Conservation (phyloP, 305 asterid species). For the Fraxinus dipetala region DNA sequence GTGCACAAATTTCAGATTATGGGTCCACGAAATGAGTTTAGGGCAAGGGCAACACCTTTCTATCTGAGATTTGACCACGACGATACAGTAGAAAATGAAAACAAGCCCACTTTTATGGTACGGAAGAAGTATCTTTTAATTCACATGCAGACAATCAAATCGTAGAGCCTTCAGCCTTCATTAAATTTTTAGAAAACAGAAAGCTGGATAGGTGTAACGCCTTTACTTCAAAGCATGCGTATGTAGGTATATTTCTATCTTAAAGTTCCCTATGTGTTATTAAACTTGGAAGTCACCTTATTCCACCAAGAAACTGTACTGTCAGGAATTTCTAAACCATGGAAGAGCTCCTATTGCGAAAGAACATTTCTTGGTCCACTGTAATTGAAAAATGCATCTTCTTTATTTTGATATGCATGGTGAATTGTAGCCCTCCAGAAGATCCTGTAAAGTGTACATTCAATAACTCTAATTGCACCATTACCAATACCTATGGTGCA, state of each 20-base stretch:
- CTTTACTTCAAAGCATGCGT: background rate
- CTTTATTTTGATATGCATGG: background rate
- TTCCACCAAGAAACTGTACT: background rate
- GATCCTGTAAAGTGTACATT: slow-evolving; percentile 33
- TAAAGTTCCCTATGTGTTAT: background rate
- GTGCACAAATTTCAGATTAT: background rate
- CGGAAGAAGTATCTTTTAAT: too few relatives aligned
- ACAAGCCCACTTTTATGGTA: background rate
- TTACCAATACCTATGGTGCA: slow-evolving; percentile 46
- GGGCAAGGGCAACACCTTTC: background rate
- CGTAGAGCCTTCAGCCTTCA: background rate
- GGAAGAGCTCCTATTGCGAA: background rate
- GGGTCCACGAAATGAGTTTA: background rate
- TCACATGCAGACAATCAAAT: background rate
- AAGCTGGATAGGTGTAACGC: too few relatives aligned
- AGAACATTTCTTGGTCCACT: background rate
- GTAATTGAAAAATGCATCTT: background rate
- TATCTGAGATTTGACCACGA: background rate
- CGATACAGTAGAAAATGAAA: background rate
- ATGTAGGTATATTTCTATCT: too few relatives aligned
- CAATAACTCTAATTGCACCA: slow-evolving; percentile 36
- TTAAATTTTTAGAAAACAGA: too few relatives aligned
- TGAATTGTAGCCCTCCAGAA: slow-evolving; percentile 36
- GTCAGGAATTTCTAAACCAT: background rate
- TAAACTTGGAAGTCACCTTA: background rate